phyloP scores from a whole-genome alignment of 768 basidiomycete genomes.

The Russula earlei region DNA sequence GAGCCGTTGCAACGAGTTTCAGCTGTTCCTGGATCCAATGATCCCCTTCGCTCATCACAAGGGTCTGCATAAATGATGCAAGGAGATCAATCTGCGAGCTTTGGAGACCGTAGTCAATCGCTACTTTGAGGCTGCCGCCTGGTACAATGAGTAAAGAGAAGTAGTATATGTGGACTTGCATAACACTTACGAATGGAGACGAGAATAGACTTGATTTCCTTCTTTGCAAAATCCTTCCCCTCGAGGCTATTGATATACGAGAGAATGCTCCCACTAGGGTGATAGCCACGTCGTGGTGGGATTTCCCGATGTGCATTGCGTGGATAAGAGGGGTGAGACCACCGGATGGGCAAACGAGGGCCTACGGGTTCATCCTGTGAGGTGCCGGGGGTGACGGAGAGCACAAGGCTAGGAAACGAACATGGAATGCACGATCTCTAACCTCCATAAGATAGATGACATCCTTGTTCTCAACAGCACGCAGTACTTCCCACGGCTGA shows the following conservation, averaged over 20 bases:
- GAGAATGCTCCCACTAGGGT: constrained; percentile 84
- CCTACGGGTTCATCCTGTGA: constrained; percentile 29
- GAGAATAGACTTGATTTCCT: constrained; percentile 58
- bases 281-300: constrained; percentile 77
- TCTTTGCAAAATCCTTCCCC: constrained; percentile 63
- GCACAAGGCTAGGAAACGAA: constrained; percentile 30
- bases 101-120: constrained; percentile 81
- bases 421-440: constrained; percentile 70
- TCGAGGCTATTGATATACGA: constrained; percentile 85
- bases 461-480: constrained; percentile 81
- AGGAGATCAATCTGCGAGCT: constrained; percentile 76
- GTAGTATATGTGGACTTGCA: not conserved
- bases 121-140: constrained; percentile 83
- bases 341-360: constrained; percentile 77
- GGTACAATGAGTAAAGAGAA: not conserved
- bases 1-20: constrained; percentile 55
- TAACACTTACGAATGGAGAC: constrained; percentile 62
- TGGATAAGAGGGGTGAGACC: constrained; percentile 85
- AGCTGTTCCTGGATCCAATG: constrained; percentile 75
- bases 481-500: constrained; percentile 59
- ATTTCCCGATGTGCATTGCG: constrained; percentile 71
- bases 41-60: constrained; percentile 95
- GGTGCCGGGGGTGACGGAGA: not conserved
- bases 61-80: constrained; percentile 87
- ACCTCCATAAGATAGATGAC: constrained; percentile 77